Conservation (phyloP, 306 rosid species). For the Trichosanthes cucumerina region DNA sequence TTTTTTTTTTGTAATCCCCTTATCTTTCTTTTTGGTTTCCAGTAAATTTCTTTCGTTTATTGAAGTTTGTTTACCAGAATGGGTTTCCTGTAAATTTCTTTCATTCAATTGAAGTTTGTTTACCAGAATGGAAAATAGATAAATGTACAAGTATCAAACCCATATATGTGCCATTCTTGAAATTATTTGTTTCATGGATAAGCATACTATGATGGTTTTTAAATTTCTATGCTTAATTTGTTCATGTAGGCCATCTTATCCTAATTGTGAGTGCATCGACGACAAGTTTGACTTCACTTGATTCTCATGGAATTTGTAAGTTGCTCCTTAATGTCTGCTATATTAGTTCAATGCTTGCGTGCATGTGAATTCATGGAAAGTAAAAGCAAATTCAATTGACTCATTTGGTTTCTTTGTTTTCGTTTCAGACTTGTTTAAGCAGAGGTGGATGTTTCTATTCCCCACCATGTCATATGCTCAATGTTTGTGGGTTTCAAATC, state of each 20-base stretch:
- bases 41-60: not conserved
- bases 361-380: not conserved
- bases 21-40: not conserved
- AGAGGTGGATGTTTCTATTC: constrained; percentile 60
- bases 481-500: constrained; percentile 60
- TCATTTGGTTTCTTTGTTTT: not conserved
- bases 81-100: not conserved
- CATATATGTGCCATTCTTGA: not conserved
- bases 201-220: not conserved
- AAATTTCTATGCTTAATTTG: not conserved
- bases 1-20: not conserved
- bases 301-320: constrained; percentile 10
- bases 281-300: not conserved
- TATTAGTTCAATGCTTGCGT: not conserved
- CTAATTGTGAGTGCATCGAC: not conserved
- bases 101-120: not conserved
- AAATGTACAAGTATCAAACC: not conserved
- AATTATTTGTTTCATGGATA: not conserved
- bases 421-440: constrained; percentile 59
- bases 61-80: not conserved
- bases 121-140: not conserved
- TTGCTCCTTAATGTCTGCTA: not conserved
- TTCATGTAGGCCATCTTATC: not conserved
- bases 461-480: constrained; percentile 74
- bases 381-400: not conserved